Evolutionary conservation across 768 basidiomycete genomes (phyloP), one percentile per base, ranked within the genome.

Genomic region (Ramaria sp.): DNA sequence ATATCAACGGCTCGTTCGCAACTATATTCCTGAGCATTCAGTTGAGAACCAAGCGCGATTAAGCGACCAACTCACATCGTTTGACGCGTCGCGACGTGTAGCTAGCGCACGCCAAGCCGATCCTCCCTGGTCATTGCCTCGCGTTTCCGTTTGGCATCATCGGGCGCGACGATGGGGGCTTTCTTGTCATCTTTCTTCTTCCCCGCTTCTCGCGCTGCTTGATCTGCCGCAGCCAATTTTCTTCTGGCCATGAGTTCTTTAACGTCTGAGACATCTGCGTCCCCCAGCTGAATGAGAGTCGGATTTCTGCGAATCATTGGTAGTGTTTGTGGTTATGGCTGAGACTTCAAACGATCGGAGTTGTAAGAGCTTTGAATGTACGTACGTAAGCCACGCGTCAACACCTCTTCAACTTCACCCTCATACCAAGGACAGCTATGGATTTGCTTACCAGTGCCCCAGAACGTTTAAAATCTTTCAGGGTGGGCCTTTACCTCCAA

Each of bases 191-290:
- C 57, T 45, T 38, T 58, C 34, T 53, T 56, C 45, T 41, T 58
- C 34, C 36, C 47, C 1, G 57, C 59, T 15, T 53, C 57, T 47
- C 32, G 56, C 28, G 57, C 39, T 27, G 61, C 50, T 47, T 44
- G 22, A 20, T 48, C 55, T 24, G 57, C 52, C 5, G 57, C 58
- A 9, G 61, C 62, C 9, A 59, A 56, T 57, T 66, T 68, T 55
- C 62, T 64, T 37, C 60, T 62, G 37, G 79, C 61, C 18, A 76
- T 71, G 62, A 82, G 66, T 48, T 82, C 78, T 39, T 86, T 79
- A 39, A 89, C 72, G 58, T 88, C 86, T 69, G 89, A 83, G 27
- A 91, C 82, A 64, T 90, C 88, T 20, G 73, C 66, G 65, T 89
- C 87, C 57, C 72, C 78, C 78, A 91, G 80, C 27, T 76, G 77